A percentile compares a stretch with the other conserved stretches of the same genome.
Evolutionary conservation across 208 protist genomes (phyloP).

Genomic region (Naegleria fowleri): DNA sequence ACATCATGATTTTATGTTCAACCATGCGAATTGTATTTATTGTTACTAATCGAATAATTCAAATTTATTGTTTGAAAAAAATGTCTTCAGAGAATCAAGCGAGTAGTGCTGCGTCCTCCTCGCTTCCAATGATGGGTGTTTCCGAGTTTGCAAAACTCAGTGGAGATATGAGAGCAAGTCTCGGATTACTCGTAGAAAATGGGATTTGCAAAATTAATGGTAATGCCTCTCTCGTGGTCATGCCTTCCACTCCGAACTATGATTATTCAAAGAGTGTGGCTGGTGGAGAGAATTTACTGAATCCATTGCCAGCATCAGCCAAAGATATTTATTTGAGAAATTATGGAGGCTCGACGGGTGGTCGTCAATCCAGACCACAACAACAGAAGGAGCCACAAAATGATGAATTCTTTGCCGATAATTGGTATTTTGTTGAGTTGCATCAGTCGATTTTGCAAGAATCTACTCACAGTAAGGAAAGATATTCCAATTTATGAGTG

Average conservation of each 20-base stretch:
- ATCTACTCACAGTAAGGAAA: neutral
- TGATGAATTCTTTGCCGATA: conserved; percentile 24
- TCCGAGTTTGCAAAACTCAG: conserved; percentile 1
- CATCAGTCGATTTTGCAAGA: conserved; percentile 24
- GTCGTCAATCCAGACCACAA: neutral
- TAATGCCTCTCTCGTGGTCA: neutral
- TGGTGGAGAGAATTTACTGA: neutral
- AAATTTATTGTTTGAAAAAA: no score
- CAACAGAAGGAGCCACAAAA: neutral
- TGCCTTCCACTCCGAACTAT: neutral
- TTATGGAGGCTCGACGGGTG: neutral
- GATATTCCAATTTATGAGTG: neutral
- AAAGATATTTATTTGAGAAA: neutral
- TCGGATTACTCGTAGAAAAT: conserved; percentile 10
- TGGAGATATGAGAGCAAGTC: neutral
- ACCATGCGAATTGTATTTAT: no score
- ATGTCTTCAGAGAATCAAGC: no score
- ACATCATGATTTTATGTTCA: no score
- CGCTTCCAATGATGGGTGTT: neutral
- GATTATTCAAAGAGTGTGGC: neutral
- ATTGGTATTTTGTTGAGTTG: conserved; percentile 28
- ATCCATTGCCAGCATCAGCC: neutral
- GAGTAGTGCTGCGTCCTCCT: no score
- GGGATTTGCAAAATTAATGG: conserved; percentile 17
- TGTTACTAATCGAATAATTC: no score